These are phyloP conservation scores for Curvularia sp. DNA, from an alignment of 2,329 filamentous ascomycete species.

Conservation along the genomic window DNA sequence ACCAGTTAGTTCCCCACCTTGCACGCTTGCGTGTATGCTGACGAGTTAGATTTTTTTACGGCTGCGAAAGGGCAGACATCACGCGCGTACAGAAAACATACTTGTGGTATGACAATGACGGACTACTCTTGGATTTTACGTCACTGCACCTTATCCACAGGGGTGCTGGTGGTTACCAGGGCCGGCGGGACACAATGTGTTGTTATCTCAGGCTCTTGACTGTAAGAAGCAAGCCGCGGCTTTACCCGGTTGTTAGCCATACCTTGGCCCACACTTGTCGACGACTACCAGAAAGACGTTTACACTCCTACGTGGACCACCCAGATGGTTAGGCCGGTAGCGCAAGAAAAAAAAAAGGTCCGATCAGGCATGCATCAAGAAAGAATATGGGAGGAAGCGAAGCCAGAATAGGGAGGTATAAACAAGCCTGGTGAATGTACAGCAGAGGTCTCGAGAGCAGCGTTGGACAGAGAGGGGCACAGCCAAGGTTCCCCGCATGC, in stretches of 20 bases:
- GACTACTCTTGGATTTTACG: neutral
- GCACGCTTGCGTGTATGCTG: neutral
- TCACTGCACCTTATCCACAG: constrained; percentile 3
- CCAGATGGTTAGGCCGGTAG: neutral
- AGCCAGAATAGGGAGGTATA: constrained; percentile 20
- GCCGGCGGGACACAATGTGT: neutral
- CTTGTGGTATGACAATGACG: neutral
- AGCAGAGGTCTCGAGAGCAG: neutral
- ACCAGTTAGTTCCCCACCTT: neutral
- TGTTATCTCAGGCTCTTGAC: neutral
- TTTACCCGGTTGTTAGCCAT: constrained; percentile 6
- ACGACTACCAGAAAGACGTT: neutral
- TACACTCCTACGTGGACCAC: neutral
- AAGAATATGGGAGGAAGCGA: constrained; percentile 14
- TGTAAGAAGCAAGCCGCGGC: constrained; percentile 14
- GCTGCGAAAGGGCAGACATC: neutral
- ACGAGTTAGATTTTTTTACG: neutral
- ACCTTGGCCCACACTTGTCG: neutral
- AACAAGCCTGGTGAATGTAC: constrained; percentile 23
- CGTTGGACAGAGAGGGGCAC: neutral
- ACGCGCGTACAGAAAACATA: neutral
- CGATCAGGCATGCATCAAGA: constrained; percentile 12
- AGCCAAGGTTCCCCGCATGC: constrained; percentile 37
- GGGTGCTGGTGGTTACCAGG: neutral
- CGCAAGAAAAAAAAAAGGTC: neutral